phyloP scores from a whole-genome alignment of 768 basidiomycete species.

The Boletus reticuloceps region DNA sequence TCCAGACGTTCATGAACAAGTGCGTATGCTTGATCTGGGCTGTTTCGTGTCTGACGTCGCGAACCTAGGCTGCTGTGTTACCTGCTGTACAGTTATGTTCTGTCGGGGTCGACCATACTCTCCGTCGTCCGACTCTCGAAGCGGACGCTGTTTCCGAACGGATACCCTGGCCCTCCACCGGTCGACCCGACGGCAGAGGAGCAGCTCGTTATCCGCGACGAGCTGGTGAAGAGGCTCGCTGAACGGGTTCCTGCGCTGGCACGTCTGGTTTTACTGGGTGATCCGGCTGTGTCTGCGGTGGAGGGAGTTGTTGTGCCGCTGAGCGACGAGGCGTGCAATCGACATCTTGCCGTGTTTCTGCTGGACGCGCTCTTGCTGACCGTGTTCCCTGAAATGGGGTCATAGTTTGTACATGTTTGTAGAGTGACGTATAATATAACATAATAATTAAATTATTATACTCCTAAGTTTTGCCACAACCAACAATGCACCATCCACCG shows the following conservation, averaged over 20 bases:
- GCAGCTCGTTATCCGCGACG: conserved; percentile 52
- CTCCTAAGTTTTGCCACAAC: neutral
- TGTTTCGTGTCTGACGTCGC: conserved; percentile 7
- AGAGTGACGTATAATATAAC: conserved; percentile 15
- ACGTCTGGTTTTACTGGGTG: conserved; percentile 39
- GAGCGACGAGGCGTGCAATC: conserved; percentile 65
- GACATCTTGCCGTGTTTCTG: conserved; percentile 70
- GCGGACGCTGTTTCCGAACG: conserved; percentile 80
- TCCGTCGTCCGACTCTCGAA: conserved; percentile 55
- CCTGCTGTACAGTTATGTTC: conserved; percentile 54
- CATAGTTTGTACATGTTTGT: conserved; percentile 26
- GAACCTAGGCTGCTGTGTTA: conserved; percentile 64
- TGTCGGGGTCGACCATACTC: conserved; percentile 52
- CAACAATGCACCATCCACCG: conserved; percentile 51
- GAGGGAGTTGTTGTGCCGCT: conserved; percentile 59
- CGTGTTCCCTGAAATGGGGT: conserved; percentile 74
- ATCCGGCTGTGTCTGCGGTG: conserved; percentile 47
- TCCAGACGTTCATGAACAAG: conserved; percentile 60
- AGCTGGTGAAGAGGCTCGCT: conserved; percentile 38
- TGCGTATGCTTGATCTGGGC: conserved; percentile 22
- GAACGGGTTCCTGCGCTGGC: conserved; percentile 37
- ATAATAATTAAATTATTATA: too few relatives aligned
- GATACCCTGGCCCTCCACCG: conserved; percentile 75
- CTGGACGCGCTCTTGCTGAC: conserved; percentile 69
- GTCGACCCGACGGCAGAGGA: conserved; percentile 78